Conservation (phyloP, 148 eudicot genomes). For the Chenopodium album region DNA sequence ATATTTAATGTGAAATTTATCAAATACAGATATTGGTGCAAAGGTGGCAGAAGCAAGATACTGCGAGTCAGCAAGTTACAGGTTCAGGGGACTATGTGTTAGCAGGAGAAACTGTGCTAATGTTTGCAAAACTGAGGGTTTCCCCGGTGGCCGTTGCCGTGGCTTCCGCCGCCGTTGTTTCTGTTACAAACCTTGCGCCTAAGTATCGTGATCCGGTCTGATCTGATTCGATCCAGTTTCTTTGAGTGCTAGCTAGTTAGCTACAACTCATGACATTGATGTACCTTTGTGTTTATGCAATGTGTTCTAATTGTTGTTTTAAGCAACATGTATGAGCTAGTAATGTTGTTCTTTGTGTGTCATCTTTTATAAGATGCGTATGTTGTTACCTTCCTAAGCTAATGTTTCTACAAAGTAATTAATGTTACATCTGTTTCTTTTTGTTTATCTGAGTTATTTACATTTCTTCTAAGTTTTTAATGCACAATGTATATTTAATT, state of each 20-base stretch:
- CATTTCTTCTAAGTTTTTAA: no score
- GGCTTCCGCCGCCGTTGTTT: conserved; percentile 36
- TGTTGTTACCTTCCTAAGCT: no score
- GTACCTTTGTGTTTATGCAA: neutral
- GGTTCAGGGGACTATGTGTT: conserved; percentile 27
- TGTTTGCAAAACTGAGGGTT: conserved; percentile 32
- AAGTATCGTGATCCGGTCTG: neutral
- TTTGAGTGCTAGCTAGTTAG: neutral
- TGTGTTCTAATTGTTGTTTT: neutral
- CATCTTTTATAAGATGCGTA: no score
- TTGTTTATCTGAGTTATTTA: no score
- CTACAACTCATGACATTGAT: neutral
- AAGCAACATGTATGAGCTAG: neutral
- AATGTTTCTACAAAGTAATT: no score
- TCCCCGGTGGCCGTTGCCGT: conserved; percentile 27
- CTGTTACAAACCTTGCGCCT: conserved; percentile 22
- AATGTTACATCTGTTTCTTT: no score
- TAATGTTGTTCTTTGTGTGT: neutral
- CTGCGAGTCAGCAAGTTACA: conserved; percentile 28
- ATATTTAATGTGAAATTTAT: neutral
- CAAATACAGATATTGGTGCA: conserved; percentile 15
- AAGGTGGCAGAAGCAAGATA: conserved; percentile 29
- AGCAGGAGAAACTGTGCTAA: conserved; percentile 32
- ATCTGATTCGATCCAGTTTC: neutral
- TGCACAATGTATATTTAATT: no score